Evolutionary conservation across 1,284 basidiomycete genomes (phyloP).

Genomic region (Marasmius fiardii): DNA sequence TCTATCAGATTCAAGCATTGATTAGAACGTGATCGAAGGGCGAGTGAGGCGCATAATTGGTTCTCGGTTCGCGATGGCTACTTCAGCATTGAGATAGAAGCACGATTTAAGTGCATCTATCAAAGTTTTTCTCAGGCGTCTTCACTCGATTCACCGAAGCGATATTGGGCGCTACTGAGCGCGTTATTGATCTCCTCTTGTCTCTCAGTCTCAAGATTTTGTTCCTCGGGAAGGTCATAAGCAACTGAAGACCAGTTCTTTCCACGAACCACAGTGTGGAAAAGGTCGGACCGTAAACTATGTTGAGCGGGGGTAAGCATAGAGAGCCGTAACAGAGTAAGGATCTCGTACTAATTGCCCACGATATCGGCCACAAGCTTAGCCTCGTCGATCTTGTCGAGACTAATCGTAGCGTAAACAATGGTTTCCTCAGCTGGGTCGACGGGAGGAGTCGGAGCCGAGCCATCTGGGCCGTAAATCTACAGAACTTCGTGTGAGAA

Average conservation of each 20-base stretch:
- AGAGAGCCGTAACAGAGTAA: background rate
- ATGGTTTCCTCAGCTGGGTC: conserved; percentile 21
- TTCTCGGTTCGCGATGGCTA: no score
- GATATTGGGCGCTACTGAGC: conserved; percentile 15
- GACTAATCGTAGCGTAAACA: conserved; percentile 24
- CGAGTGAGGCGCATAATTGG: no score
- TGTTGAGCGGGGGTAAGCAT: background rate
- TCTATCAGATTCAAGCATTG: no score
- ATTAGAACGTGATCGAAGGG: no score
- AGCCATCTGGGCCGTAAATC: conserved; percentile 28
- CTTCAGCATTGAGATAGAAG: no score
- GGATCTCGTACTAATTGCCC: conserved; percentile 24
- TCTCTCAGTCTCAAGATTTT: conserved; percentile 10
- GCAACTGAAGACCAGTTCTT: conserved; percentile 21
- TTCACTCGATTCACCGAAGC: no score
- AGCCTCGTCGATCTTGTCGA: conserved; percentile 25
- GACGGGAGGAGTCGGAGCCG: conserved; percentile 17
- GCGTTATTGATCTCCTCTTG: conserved; percentile 18
- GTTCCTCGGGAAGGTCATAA: conserved; percentile 15
- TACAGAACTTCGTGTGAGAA: conserved; percentile 6
- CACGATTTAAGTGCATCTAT: no score
- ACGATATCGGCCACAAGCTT: conserved; percentile 24
- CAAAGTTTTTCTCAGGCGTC: no score
- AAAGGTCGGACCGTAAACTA: conserved; percentile 15
- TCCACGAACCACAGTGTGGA: conserved; percentile 23